Evolutionary conservation across 2,329 filamentous ascomycete genomes (phyloP), one percentile per base, ranked within the genome.

Genomic region (Pyrenochaeta sp.): DNA sequence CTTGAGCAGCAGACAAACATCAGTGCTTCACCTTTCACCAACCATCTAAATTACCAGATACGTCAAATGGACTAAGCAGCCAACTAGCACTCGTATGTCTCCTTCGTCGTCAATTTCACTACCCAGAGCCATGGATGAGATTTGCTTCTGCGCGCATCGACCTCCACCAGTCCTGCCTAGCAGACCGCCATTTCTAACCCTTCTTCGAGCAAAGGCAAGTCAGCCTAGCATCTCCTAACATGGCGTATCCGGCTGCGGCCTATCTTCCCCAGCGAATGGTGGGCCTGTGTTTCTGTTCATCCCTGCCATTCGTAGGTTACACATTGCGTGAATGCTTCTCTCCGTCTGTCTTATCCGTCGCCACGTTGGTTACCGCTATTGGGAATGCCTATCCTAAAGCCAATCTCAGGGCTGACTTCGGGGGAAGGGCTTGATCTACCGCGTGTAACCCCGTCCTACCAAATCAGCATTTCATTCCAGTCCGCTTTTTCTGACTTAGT

Each of bases 111-210:
- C 24, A 10, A 12, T 22, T 44, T 5, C 24, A 39, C 15, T 27
- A 27, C 25, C 42, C 25, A 44, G 42, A 44, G 2, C 24, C 10
- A 24, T 27, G 13, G 15, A 8, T 13, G 42, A 27, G 24, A 44
- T 19, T 6, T n/a, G 24, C 25, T 44, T 44, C 25, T 44, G 13
- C 50, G 51, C 56, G 55, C 52, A 51, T 50, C 56, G 48, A 59
- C 46, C 44, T 48, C 49, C 43, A 54, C 53, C 55, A 60, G 37
- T 25, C 44, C 52, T 58, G 54, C 58, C 52, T 40, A 45, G 59
- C 68, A 72, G 67, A 73, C 69, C 68, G 68, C 71, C 62, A 67
- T 72, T 72, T 72, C 43, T 56, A 58, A 62, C 36, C 43, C 54
- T 63, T 56, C 50, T 45, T 32, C 27, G 47, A 59, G 54, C 46